Base-by-base conservation (phyloP, 305 asterid genomes). In the Fraxinus albicans region DNA sequence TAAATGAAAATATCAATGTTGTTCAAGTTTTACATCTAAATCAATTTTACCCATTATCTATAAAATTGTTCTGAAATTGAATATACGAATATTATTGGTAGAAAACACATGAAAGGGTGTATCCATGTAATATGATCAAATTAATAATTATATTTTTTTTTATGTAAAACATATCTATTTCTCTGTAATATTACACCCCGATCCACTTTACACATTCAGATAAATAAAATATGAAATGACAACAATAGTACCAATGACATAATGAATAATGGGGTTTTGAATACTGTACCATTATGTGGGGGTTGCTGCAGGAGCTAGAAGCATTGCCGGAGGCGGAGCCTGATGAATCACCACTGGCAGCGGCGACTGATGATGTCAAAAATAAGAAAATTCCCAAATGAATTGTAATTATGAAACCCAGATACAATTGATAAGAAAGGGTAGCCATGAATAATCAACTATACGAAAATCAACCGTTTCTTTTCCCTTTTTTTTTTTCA, bases 241-340 rank as follows among this genome's bases (percentile, higher is more conserved):
- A 31, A 42, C 29, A 35, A 74, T 4, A 47, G 31, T 1, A 50
- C 33, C 76, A 84, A 83, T n/a, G 7, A 63, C 77, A 13, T 50
- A 35, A 74, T 1, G 47, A 8, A 12, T n/a, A 33, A 38, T 47
- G 40, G 80, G 78, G 23, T 75, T 19, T 78, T 74, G 27, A 85
- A 76, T 29, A 70, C 31, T 70, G 73, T 88, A 93, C 98, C 93
- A 90, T 85, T 77, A 87, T 91, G 87, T 80, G 89, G 79, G 92
- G 97, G 77, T 93, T 91, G 10, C 84, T 82, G 91, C 98, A 94
- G 83, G 89, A 73, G 36, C 88, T 76, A 29, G 92, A 79, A 81
- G 83, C 88, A 73, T 84, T 83, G 4, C 69, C 73, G 21, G 93
- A 85, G 60, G 93, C 75, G 67, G 90, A 82, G 79, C 82, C 90